A percentile compares a stretch with the other conserved stretches of the same genome.
Evolutionary conservation across 2,329 filamentous ascomycete genomes (phyloP).

Genomic region (Purpureocillium takamizusanense): DNA sequence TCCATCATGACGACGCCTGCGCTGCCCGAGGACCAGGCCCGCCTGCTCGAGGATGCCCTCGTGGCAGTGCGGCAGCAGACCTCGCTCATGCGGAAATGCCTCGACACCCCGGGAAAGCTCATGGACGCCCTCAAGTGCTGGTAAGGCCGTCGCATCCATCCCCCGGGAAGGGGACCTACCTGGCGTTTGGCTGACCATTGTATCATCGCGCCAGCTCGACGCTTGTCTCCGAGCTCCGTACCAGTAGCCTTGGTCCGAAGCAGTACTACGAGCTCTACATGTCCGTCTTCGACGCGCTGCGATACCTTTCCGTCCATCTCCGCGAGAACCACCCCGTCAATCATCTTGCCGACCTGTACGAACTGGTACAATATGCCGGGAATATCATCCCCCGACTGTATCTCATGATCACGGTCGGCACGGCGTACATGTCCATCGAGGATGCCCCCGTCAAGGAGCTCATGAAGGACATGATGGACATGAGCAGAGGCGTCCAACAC

Average conservation of each 20-base stretch:
- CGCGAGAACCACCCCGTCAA: constrained; percentile 97
- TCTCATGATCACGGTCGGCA: constrained; percentile 98
- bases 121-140: constrained; percentile 99
- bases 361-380: constrained; percentile 94
- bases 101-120: constrained; percentile 94
- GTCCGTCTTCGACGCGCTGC: constrained; percentile 95
- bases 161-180: too few species aligned
- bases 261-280: constrained; percentile 99
- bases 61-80: constrained; percentile 96
- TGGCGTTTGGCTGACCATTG: constrained; percentile 5
- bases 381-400: constrained; percentile 96
- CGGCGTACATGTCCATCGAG: constrained; percentile 97
- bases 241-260: constrained; percentile 93
- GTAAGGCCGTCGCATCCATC: too few species aligned
- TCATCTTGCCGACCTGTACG: constrained; percentile 95
- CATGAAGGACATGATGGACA: constrained; percentile 99
- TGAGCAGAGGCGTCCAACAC: constrained; percentile 96
- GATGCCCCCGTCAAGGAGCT: constrained; percentile 98
- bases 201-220: constrained; percentile 61
- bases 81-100: constrained; percentile 90
- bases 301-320: constrained; percentile 91
- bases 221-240: constrained; percentile 94
- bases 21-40: constrained; percentile 71
- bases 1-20: constrained; percentile 41
- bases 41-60: constrained; percentile 94